Percentiles rank a stretch among this genome's conserved stretches.
Conservation (phyloP, 257 asterid species). For the Jaltomata sinuosa region DNA sequence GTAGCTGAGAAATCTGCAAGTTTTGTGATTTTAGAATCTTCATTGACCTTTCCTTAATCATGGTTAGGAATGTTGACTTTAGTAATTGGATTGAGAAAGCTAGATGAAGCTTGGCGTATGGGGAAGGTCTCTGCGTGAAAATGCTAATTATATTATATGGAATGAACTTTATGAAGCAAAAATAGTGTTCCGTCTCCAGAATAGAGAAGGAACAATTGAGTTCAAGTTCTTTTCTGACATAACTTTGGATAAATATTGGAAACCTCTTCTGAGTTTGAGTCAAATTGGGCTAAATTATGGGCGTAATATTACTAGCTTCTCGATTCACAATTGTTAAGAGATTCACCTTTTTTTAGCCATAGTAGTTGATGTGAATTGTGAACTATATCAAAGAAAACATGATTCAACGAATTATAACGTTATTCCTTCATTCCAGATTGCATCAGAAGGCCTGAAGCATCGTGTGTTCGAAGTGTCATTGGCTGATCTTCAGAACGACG, state of each 20-base stretch:
- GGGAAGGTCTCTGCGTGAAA: background rate
- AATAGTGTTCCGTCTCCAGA: background rate
- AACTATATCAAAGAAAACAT: background rate
- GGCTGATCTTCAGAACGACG: constrained; percentile 84
- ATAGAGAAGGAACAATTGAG: background rate
- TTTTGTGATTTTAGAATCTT: background rate
- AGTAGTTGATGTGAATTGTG: background rate
- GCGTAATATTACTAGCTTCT: background rate
- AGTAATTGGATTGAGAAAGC: background rate
- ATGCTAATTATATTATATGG: background rate
- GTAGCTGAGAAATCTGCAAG: background rate
- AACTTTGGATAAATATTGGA: too few relatives aligned
- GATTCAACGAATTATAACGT: background rate
- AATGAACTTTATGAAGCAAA: background rate
- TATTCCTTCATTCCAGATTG: constrained; percentile 31
- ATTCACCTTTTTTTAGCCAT: background rate
- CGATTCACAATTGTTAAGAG: background rate
- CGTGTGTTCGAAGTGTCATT: constrained; percentile 77
- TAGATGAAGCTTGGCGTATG: background rate
- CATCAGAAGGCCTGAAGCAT: constrained; percentile 89
- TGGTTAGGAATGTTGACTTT: background rate
- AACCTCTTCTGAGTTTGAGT: background rate
- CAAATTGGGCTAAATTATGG: background rate
- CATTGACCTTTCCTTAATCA: background rate
- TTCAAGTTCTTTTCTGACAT: background rate